Base-by-base conservation (phyloP, 2,329 filamentous ascomycete species). In the Sporothrix humicola region DNA sequence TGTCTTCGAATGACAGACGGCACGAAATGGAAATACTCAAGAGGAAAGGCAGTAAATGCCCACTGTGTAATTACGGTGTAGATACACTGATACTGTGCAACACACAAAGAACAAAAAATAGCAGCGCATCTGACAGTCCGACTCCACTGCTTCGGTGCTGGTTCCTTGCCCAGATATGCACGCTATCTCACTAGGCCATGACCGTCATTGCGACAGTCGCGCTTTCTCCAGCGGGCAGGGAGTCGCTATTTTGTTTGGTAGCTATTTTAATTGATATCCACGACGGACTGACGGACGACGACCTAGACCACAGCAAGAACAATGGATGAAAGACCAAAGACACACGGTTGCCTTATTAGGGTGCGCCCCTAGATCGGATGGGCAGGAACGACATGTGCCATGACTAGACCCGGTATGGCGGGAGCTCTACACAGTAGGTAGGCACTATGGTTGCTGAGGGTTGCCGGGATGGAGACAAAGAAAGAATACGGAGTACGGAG, bases 91-190 rank as follows among this genome's bases (percentile, higher is more conserved):
- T 37, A 37, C 31, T 37, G 31, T 37, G 31, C 31, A 37, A 3
- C 31, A 37, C 31, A 37, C 31, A 37, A 37, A 6, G 31, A 37
- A 37, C 31, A 37, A 61, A 65, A 69, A 69, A 59, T 50, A n/a
- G 26, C 63, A 50, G 15, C 37, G 63, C 68, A 71, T 71, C 59
- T 71, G 72, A 73, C 68, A 73, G 59, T 50, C 17, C n/a, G 63
- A 20, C 63, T 50, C 63, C 63, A 68, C 63, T 13, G 26, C 59
- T 15, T 23, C 65, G 20, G 23, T 48, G 44, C 46, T 37, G 52
- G 52, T 56, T 56, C 52, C 52, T 37, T 23, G 52, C 52, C 52
- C 20, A 37, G 5, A 20, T 20, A 54, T 54, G 48, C 66, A 56
- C 31, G 26, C 50, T 69, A 69, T 42, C 42, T 42, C 61, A 63